Percentiles rank a stretch among this genome's conserved stretches.
Conservation (phyloP, 2,329 filamentous ascomycete species). For the Botrytis elliptica region DNA sequence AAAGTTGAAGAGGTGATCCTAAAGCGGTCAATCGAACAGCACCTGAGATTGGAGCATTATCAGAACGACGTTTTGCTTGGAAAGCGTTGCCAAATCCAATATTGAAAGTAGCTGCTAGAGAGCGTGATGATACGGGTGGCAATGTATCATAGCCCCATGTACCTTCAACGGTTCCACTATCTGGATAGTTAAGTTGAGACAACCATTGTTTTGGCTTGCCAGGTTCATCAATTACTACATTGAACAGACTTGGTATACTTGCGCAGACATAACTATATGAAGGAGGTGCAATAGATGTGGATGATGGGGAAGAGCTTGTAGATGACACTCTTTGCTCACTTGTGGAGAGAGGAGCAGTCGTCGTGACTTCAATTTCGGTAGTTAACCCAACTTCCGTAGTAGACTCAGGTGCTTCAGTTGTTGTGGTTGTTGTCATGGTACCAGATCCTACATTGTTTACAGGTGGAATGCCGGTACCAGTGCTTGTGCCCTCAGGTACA, state of each 20-base stretch:
- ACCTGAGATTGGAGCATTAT: slow-evolving; percentile 15
- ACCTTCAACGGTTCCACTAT: slow-evolving; percentile 8
- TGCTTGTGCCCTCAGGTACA: not conserved
- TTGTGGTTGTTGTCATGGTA: not conserved
- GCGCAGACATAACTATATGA: slow-evolving; percentile 20
- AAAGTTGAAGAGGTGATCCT: slow-evolving; percentile 27
- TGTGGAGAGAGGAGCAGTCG: not conserved
- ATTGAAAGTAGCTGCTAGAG: slow-evolving; percentile 23
- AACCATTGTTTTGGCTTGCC: slow-evolving; percentile 24
- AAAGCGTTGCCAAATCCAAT: not conserved
- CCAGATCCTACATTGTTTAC: not conserved
- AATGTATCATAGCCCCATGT: slow-evolving; percentile 25
- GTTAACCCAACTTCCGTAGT: not conserved
- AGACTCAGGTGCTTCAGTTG: not conserved
- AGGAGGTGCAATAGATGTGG: not conserved
- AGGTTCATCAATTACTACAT: slow-evolving; percentile 22
- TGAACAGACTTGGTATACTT: slow-evolving; percentile 17
- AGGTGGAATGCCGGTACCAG: not conserved
- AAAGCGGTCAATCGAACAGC: slow-evolving; percentile 22
- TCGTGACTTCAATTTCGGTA: not conserved
- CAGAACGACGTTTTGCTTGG: slow-evolving; percentile 6
- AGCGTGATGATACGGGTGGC: not conserved
- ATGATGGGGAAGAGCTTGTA: slow-evolving; percentile 8
- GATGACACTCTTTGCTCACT: not conserved
- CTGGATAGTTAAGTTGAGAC: slow-evolving; percentile 20